Evolutionary conservation across 2,329 filamentous ascomycete genomes (phyloP).

Genomic region (Dothideomycetidae sp.): DNA sequence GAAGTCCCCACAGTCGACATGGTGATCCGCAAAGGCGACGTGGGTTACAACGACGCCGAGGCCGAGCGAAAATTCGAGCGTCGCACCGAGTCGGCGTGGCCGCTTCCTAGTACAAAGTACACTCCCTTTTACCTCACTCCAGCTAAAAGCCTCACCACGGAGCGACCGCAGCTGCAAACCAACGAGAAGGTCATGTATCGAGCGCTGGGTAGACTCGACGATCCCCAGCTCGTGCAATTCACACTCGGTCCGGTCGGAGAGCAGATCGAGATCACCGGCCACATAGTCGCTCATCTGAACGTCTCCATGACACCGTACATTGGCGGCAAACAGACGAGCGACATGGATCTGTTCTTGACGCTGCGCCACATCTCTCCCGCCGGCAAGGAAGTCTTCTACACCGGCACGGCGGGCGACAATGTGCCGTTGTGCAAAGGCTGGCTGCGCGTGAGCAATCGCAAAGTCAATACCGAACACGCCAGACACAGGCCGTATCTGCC

Average conservation of each 20-base stretch:
- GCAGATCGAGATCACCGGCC: conserved; percentile 57
- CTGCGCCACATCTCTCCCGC: conserved; percentile 39
- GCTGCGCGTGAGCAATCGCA: conserved; percentile 43
- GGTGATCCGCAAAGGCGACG: conserved; percentile 49
- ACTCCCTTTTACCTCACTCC: conserved; percentile 45
- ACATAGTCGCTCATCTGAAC: conserved; percentile 49
- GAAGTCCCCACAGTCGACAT: conserved; percentile 45
- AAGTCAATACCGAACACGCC: conserved; percentile 34
- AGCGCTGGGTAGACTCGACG: background rate
- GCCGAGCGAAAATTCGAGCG: conserved; percentile 41
- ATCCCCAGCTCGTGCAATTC: conserved; percentile 39
- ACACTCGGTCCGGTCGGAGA: conserved; percentile 40
- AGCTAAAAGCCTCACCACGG: conserved; percentile 26
- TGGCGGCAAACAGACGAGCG: conserved; percentile 19
- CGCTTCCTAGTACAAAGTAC: conserved; percentile 49
- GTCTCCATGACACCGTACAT: conserved; percentile 37
- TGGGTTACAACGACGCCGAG: conserved; percentile 46
- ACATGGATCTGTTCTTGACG: conserved; percentile 48
- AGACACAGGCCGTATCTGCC: conserved; percentile 39
- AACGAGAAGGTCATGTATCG: background rate
- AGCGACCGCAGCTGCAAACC: background rate
- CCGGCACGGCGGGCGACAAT: conserved; percentile 46
- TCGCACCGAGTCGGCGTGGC: conserved; percentile 48
- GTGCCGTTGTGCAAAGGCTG: conserved; percentile 48
- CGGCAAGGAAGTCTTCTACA: conserved; percentile 45